These are phyloP conservation scores for Aspergillus latus DNA, from an alignment of 2,329 filamentous ascomycete species.

Conservation along the genomic window DNA sequence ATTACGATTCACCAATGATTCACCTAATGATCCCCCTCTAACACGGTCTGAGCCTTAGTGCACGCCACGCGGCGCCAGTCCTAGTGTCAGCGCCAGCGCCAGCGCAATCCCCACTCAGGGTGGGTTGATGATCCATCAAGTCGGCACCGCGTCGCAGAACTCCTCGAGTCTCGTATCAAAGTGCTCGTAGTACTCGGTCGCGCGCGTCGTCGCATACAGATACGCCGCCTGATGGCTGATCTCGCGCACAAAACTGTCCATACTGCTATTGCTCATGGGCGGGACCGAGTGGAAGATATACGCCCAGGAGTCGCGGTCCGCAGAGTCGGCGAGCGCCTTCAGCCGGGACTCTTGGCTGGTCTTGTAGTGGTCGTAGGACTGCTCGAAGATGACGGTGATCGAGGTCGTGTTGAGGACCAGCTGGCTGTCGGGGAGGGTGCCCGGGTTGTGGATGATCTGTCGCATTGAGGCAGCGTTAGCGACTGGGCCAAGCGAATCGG, in stretches of 20 bases:
- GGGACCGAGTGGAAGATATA: conserved; percentile 19
- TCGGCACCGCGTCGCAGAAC: conserved; percentile 15
- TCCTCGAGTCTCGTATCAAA: conserved; percentile 12
- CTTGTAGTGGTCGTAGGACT: conserved; percentile 14
- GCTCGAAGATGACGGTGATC: conserved; percentile 18
- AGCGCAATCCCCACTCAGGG: too few species aligned
- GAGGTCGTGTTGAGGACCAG: conserved; percentile 10
- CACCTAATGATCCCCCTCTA: neutral
- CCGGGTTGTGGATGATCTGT: conserved; percentile 21
- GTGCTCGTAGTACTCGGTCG: conserved; percentile 13
- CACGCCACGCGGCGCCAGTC: too few species aligned
- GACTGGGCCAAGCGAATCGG: too few species aligned
- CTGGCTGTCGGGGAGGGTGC: conserved; percentile 15
- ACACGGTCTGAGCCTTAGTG: neutral
- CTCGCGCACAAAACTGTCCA: conserved; percentile 10
- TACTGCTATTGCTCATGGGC: conserved; percentile 5
- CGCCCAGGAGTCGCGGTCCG: conserved; percentile 4
- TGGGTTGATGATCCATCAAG: neutral
- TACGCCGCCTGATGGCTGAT: conserved; percentile 16
- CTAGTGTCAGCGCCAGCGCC: too few species aligned
- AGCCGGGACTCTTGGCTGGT: neutral
- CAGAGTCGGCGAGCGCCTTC: neutral
- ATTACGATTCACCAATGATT: too few species aligned
- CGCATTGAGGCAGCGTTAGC: neutral
- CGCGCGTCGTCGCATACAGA: conserved; percentile 14